phyloP scores from a whole-genome alignment of 2,329 filamentous ascomycete species.

The Trichoderma atroviride region DNA sequence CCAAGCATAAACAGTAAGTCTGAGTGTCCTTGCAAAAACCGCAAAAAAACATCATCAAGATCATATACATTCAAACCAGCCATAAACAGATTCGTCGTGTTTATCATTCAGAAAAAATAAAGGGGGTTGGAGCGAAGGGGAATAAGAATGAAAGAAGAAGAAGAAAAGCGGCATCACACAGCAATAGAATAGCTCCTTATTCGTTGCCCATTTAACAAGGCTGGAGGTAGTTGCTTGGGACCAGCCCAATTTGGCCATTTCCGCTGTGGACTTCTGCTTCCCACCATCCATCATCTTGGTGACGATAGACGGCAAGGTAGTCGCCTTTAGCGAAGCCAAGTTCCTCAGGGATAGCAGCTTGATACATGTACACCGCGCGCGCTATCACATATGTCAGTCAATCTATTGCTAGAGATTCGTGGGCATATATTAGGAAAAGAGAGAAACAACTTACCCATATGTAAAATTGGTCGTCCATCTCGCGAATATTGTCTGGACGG shows the following conservation, averaged over 20 bases:
- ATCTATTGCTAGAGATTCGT: not conserved
- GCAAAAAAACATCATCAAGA: constrained; percentile 16
- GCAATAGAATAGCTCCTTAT: not conserved
- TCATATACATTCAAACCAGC: constrained; percentile 20
- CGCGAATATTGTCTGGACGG: constrained; percentile 78
- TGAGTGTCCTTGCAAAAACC: not conserved
- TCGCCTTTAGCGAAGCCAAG: constrained; percentile 92
- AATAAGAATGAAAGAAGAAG: not conserved
- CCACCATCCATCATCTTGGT: constrained; percentile 99
- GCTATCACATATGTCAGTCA: constrained; percentile 55
- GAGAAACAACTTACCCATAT: constrained; percentile 75
- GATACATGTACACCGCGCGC: constrained; percentile 90
- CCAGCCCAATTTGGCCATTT: constrained; percentile 61
- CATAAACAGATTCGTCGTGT: constrained; percentile 18
- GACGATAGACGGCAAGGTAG: constrained; percentile 79
- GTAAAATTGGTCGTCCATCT: constrained; percentile 84
- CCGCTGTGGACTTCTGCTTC: constrained; percentile 87
- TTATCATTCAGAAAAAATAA: constrained; percentile 10
- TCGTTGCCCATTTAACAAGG: constrained; percentile 42
- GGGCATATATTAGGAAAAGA: constrained; percentile 23
- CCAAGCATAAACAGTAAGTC: constrained; percentile 19
- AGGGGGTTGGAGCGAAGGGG: not conserved
- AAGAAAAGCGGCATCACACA: not conserved
- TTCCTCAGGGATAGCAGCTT: constrained; percentile 93
- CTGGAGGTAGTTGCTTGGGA: constrained; percentile 70